A percentile compares a stretch with the other conserved stretches of the same genome.
phyloP scores from a whole-genome alignment of 1,284 basidiomycete species.

The Fomitopsis pinicola region DNA sequence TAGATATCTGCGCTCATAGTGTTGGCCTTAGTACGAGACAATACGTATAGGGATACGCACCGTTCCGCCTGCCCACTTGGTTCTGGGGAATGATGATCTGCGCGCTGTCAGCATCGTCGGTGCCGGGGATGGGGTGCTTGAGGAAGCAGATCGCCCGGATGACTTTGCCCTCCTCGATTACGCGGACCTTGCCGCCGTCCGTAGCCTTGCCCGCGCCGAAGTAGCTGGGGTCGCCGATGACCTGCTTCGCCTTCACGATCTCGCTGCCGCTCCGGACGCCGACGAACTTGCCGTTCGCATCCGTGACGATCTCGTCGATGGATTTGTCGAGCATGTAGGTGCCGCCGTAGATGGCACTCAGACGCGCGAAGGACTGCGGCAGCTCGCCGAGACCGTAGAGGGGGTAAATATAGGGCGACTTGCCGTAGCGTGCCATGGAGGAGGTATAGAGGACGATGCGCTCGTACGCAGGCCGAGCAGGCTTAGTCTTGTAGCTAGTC shows the following conservation, averaged over 20 bases:
- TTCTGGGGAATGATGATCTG: conserved; percentile 99
- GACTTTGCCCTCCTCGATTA: conserved; percentile 92
- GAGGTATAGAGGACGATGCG: conserved; percentile 97
- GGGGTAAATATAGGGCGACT: conserved; percentile 99
- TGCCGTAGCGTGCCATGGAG: conserved; percentile 99
- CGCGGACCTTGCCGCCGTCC: conserved; percentile 78
- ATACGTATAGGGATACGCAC: conserved; percentile 41
- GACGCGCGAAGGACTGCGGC: conserved; percentile 96
- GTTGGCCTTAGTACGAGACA: neutral
- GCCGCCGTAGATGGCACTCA: conserved; percentile 98
- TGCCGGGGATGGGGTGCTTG: conserved; percentile 98
- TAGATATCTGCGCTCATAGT: conserved; percentile 79
- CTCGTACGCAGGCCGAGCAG: conserved; percentile 88
- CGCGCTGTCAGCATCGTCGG: conserved; percentile 90
- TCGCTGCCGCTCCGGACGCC: conserved; percentile 90
- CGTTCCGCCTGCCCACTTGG: conserved; percentile 92
- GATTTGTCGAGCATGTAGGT: conserved; percentile 99
- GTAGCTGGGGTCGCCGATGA: conserved; percentile 98
- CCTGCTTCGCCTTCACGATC: conserved; percentile 95
- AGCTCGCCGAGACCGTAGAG: conserved; percentile 98
- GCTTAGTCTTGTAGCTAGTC: conserved; percentile 85
- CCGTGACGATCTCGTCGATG: conserved; percentile 89
- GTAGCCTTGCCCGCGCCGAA: conserved; percentile 71
- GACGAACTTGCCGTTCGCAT: conserved; percentile 83
- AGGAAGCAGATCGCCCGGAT: conserved; percentile 97